phyloP scores from a whole-genome alignment of 345 rosid species.

The Citrus trifoliata region DNA sequence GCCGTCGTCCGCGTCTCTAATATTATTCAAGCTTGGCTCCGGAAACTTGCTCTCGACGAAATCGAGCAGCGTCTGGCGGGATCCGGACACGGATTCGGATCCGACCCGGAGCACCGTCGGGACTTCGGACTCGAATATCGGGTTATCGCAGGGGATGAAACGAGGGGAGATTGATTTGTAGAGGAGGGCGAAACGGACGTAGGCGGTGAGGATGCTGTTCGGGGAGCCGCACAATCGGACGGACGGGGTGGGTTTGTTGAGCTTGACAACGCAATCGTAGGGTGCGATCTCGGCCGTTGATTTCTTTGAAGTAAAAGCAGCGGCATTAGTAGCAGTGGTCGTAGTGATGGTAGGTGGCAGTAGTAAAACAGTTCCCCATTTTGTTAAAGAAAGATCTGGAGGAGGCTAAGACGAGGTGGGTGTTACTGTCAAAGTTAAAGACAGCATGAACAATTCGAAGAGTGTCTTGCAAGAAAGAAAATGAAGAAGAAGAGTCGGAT shows the following conservation, averaged over 20 bases:
- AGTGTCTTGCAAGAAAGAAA: slow-evolving; percentile 13
- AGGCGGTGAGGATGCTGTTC: slow-evolving; percentile 30
- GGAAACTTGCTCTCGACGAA: slow-evolving; percentile 54
- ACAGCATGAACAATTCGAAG: background rate
- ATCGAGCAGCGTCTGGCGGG: slow-evolving; percentile 41
- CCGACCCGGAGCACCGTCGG: slow-evolving; percentile 41
- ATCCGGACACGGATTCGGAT: slow-evolving; percentile 42
- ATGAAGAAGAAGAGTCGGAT: background rate
- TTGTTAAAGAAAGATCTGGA: background rate
- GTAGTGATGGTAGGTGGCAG: background rate
- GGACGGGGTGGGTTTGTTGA: slow-evolving; percentile 8
- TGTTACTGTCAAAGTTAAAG: background rate
- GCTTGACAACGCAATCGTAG: slow-evolving; percentile 26
- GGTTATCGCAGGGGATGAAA: slow-evolving; percentile 29
- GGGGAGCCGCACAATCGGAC: slow-evolving; percentile 39
- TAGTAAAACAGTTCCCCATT: slow-evolving; percentile 52
- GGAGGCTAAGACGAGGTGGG: background rate
- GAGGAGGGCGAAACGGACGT: slow-evolving; percentile 54
- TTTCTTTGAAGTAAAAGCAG: slow-evolving; percentile 19
- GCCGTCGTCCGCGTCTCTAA: background rate
- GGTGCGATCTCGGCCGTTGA: slow-evolving; percentile 55
- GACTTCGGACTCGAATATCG: slow-evolving; percentile 10
- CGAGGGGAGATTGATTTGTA: slow-evolving; percentile 44
- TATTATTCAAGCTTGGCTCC: slow-evolving; percentile 37
- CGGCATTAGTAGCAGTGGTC: background rate